Evolutionary conservation across 2,329 filamentous ascomycete species (phyloP).

Genomic region (Xenoacremonium recifei): DNA sequence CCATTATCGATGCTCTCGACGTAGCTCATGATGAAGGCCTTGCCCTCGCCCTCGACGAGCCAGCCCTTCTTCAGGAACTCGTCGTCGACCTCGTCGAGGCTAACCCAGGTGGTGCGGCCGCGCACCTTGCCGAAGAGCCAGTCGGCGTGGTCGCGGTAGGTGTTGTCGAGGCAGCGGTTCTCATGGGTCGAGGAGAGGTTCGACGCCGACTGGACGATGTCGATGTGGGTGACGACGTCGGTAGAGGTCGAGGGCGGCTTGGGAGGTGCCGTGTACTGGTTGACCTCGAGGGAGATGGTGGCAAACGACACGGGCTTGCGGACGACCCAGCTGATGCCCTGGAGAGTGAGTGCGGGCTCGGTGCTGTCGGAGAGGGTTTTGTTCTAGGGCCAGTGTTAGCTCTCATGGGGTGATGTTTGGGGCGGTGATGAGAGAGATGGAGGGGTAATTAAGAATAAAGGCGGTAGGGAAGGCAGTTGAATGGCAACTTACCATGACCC

Average conservation of each 20-base stretch:
- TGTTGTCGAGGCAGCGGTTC: constrained; percentile 52
- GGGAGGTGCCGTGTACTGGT: constrained; percentile 49
- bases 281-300: constrained; percentile 64
- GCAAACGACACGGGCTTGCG: constrained; percentile 71
- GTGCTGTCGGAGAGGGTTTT: constrained; percentile 67
- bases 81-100: constrained; percentile 49
- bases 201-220: constrained; percentile 72
- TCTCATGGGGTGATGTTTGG: constrained; percentile 1
- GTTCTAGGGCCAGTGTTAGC: constrained; percentile 57
- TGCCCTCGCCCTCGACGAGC: constrained; percentile 57
- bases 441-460: background rate
- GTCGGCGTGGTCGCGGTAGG: constrained; percentile 65
- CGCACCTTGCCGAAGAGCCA: constrained; percentile 74
- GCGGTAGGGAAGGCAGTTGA: constrained; percentile 1
- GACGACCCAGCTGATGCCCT: constrained; percentile 69
- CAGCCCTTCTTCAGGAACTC: constrained; percentile 59
- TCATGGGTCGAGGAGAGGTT: constrained; percentile 65
- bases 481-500: constrained; percentile 59
- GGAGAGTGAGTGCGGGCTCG: constrained; percentile 68
- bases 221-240: constrained; percentile 56
- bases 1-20: constrained; percentile 53
- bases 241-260: constrained; percentile 38
- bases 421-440: background rate
- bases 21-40: constrained; percentile 63
- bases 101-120: constrained; percentile 56